Base-by-base conservation (phyloP, 2,329 filamentous ascomycete species). In the Huntiella bhutanensis region DNA sequence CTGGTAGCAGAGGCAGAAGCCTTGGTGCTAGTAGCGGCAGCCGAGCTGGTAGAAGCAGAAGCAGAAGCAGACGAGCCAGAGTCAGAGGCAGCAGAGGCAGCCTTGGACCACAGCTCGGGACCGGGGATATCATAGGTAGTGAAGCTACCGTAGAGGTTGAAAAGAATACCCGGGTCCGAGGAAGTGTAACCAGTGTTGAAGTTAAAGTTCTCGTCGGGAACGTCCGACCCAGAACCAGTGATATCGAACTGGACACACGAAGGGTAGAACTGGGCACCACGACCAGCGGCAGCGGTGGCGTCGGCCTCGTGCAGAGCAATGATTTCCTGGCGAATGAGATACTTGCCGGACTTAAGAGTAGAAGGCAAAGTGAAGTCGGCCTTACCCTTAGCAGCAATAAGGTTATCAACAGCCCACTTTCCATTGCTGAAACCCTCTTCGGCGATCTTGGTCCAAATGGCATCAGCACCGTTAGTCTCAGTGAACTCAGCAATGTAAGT, bases 371-470 rank as follows among this genome's bases (percentile, higher is more conserved):
- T 59, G 34, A 68, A 62, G 49, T 62, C 63, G 55, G 62, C 62
- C 55, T 62, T 66, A 59, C 68, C 69, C 54, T 64, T 63, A 58
- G 67, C 64, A 53, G 60, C 54, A 43, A 57, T 56, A 19, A 58
- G 55, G 12, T 52, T 48, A 22, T 54, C 55, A 34, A 59, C 61
- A 34, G 35, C 41, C 7, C 36, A 32, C n/a, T 33, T 33, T 16
- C 15, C 43, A 47, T 43, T 41, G 37, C 38, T 41, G 51, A 58
- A 54, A 19, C 59, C 57, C 3, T 59, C 57, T 52, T 62, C 57
- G 34, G 59, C 55, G 42, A 65, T 63, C 55, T 65, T 66, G 53
- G 69, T 61, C 68, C 68, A 74, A 57, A 70, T 69, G 50, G 63
- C 60, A 22, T 67, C 66, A 8, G 63, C 62, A 34, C 68, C 68